Base-by-base conservation (phyloP, 140 eudicot species). In the Cichorium intybus region DNA sequence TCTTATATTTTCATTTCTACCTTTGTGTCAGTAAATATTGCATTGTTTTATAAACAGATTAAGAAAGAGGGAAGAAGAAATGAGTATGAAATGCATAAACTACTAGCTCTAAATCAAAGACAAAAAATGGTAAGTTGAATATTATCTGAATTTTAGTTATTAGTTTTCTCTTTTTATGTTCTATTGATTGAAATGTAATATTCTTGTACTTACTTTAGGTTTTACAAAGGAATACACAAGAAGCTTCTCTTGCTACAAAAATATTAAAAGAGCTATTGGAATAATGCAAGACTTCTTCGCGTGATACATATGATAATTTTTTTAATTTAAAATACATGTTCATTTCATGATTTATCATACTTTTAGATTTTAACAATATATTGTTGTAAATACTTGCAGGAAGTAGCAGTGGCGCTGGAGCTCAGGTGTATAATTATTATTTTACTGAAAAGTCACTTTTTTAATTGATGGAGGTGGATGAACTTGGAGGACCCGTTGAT, bases 51-150 rank as follows among this genome's bases (percentile, higher is more conserved):
- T 62, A 11, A 55, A 57, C 83, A 93, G 99, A 94, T 93, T 28
- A 93, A 89, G 88, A 93, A 93, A 76, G 99, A 93, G 75, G 99
- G 99, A 56, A 74, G 99, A 71, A 89, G 99, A 74, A 93, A 86
- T 56, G 95, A 93, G 64, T 93, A 86, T 68, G 99, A 93, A 85
- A 93, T 93, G 99, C 99, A 93, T 70, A 93, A 93, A 80, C 81
- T 93, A 28, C 76, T 81, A 67, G 95, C 97, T 76, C 81, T 93
- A 24, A 93, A 93, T 63, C 99, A 93, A 81, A 86, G 97, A 85
- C 99, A 93, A 72, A 93, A 93, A 77, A 75, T 85, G 99, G 99
- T 86, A 74, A 48, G 21, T 7, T 71, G 21, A 21, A 14, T 59
- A 18, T 7, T 21, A n/a, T 16, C 33, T 10, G 2, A 22, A 31